Percentiles rank a stretch among this genome's conserved stretches.
phyloP scores from a whole-genome alignment of 441 rosid species.

The Euphorbia celastroides region DNA sequence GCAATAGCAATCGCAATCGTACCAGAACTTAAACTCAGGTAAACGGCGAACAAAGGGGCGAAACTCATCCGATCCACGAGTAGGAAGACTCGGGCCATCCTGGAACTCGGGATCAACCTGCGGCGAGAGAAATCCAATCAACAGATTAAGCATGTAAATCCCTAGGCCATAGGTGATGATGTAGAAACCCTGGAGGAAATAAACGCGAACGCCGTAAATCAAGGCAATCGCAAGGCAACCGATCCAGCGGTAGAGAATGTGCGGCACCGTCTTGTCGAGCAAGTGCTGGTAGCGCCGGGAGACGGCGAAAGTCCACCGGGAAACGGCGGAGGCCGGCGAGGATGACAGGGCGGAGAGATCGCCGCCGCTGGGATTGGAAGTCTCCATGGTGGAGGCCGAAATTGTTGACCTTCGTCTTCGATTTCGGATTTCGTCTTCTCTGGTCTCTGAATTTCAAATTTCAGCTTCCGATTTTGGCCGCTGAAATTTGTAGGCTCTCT shows the following conservation, averaged over 20 bases:
- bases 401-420: too few relatives aligned
- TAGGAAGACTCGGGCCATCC: slow-evolving; percentile 25
- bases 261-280: slow-evolving; percentile 74
- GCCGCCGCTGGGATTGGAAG: slow-evolving; percentile 33
- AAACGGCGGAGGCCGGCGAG: slow-evolving; percentile 38
- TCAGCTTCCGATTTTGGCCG: background rate
- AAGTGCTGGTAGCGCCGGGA: slow-evolving; percentile 63
- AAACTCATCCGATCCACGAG: slow-evolving; percentile 20
- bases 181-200: slow-evolving; percentile 20
- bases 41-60: slow-evolving; percentile 23
- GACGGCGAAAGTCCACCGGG: slow-evolving; percentile 40
- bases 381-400: slow-evolving; percentile 46
- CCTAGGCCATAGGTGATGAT: slow-evolving; percentile 22
- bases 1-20: too few relatives aligned
- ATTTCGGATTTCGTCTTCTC: background rate
- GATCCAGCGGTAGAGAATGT: slow-evolving; percentile 64
- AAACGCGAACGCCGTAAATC: slow-evolving; percentile 18
- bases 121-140: slow-evolving; percentile 25
- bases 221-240: slow-evolving; percentile 31
- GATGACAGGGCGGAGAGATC: slow-evolving; percentile 31
- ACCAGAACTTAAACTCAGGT: slow-evolving; percentile 29
- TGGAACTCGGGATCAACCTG: slow-evolving; percentile 23
- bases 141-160: slow-evolving; percentile 21
- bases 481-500: background rate
- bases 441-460: background rate